Evolutionary conservation across 2,329 filamentous ascomycete species (phyloP), one percentile per base, ranked within the genome.

Genomic region (Pestalotiopsis fici): DNA sequence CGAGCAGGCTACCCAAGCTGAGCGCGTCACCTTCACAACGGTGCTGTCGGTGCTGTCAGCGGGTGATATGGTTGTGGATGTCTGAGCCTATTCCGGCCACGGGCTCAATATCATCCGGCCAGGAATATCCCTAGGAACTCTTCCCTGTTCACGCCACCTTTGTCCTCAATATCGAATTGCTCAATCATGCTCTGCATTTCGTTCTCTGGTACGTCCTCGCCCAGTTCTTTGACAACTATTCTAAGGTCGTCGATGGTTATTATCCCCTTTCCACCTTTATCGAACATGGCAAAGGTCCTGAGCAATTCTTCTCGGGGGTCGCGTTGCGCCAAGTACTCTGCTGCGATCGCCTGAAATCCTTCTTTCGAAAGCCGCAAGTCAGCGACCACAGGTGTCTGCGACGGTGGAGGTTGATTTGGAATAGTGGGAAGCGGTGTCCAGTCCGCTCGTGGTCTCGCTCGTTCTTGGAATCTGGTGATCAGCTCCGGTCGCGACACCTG

Each of bases 101-200:
- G 13, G 7, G 21, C 57, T 27, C 35, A 21, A 7, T 6, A 66
- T 76, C 74, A 77, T 72, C 74, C 74, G 21, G 78, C 76, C 60
- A 76, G 73, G 69, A 78, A 81, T 65, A 90, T 88, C 74, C 88
- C 87, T 64, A 90, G 86, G 76, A 92, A 92, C 78, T 92, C 90
- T 67, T 92, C 90, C 71, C 88, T 83, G 70, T 88, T 89, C 7
- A 92, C 90, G 66, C 88, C 94, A 12, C 95, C 95, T 73, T 97
- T 97, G 1, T 94, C 95, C 76, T 97, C 93, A 71, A 98, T 86
- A 82, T 99, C 96, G 83, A 98, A 97, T 80, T 98, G 95, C 76
- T 98, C 94, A 82, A 99, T 96, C 96, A 99, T 99, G 71, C 94
- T 94, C 73, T 89, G 86, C 69, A 99, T 85, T 79, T 99, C 96